Conservation (phyloP, 1,284 basidiomycete species). For the Cutaneotrichosporon dermatis region DNA sequence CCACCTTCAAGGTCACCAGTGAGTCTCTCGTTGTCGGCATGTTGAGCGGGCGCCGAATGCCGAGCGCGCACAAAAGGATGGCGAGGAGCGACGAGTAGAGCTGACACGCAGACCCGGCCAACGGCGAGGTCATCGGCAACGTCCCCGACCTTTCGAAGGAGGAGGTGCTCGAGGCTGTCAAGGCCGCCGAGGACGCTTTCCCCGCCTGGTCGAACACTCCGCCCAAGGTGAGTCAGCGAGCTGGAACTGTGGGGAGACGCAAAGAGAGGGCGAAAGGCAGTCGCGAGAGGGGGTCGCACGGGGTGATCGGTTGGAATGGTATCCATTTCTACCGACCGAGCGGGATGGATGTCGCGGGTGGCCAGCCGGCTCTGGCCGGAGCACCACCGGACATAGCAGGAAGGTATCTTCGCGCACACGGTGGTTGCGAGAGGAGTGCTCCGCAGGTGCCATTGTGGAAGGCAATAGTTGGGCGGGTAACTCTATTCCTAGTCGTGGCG, state of each 20-base stretch:
- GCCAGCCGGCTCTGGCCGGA: no score
- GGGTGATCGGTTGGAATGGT: no score
- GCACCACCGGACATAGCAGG: no score
- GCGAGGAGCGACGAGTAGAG: background rate
- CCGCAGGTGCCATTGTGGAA: no score
- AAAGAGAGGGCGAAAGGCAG: background rate
- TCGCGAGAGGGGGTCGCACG: background rate
- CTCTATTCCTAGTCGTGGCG: no score
- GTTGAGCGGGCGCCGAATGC: no score
- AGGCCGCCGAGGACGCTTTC: slow-evolving; percentile 68
- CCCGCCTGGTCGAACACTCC: slow-evolving; percentile 73
- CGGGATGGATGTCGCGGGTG: no score
- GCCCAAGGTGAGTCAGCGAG: slow-evolving; percentile 15
- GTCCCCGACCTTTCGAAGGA: slow-evolving; percentile 77
- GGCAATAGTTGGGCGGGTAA: no score
- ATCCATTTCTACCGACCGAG: no score
- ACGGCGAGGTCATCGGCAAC: slow-evolving; percentile 65
- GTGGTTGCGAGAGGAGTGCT: no score
- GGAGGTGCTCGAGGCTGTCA: slow-evolving; percentile 73
- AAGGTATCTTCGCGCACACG: no score
- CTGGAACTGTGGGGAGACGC: background rate
- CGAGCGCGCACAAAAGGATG: background rate
- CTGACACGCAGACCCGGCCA: slow-evolving; percentile 66
- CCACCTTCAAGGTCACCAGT: slow-evolving; percentile 69
- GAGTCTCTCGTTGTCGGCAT: slow-evolving; percentile 26